phyloP scores from a whole-genome alignment of 2,329 filamentous ascomycete genomes.

The Teratosphaeria epicoccoides region DNA sequence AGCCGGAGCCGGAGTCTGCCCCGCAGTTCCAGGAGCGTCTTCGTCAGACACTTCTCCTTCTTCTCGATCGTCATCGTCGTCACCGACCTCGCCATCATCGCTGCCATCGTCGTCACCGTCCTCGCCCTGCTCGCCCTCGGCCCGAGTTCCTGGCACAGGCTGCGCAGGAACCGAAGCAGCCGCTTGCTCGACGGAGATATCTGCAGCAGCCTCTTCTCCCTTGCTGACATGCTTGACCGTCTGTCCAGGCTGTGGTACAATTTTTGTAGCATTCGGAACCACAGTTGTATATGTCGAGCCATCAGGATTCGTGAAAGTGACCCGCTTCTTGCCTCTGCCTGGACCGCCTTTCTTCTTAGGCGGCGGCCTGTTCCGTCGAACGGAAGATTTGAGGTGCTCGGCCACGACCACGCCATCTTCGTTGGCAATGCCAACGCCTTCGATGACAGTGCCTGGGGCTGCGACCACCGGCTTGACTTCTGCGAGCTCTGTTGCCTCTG shows the following conservation, averaged over 20 bases:
- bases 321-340: constrained; percentile 69
- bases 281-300: constrained; percentile 31
- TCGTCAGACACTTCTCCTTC: constrained; percentile 35
- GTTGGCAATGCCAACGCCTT: constrained; percentile 50
- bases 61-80: constrained; percentile 42
- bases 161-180: constrained; percentile 29
- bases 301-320: constrained; percentile 43
- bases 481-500: constrained; percentile 43
- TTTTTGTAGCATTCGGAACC: constrained; percentile 28
- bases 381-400: constrained; percentile 20
- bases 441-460: constrained; percentile 48
- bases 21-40: constrained; percentile 33
- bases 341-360: constrained; percentile 67
- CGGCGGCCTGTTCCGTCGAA: constrained; percentile 59
- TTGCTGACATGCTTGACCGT: constrained; percentile 27
- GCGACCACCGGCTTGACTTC: constrained; percentile 35
- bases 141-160: constrained; percentile 33
- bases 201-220: constrained; percentile 24
- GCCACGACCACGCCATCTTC: constrained; percentile 50
- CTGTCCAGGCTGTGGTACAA: constrained; percentile 23
- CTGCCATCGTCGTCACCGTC: constrained; percentile 38
- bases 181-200: constrained; percentile 29
- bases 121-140: constrained; percentile 31
- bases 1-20: constrained; percentile 16
- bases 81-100: constrained; percentile 36